Percentiles rank a stretch among this genome's conserved stretches.
These are phyloP conservation scores for Bretziella fagacearum DNA, from an alignment of 2,329 filamentous ascomycete species.

Conservation along the genomic window DNA sequence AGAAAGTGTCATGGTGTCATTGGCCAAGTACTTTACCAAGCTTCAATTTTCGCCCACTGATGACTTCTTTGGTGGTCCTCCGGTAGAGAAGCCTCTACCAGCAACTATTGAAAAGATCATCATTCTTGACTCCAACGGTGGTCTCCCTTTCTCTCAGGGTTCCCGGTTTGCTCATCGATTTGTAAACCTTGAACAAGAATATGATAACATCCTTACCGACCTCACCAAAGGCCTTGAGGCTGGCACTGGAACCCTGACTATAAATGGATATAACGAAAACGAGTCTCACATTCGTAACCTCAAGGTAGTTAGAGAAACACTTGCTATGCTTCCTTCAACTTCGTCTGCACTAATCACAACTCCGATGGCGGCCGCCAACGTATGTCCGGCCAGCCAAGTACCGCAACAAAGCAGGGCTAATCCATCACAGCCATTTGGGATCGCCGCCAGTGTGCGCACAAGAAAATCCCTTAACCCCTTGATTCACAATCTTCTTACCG, in stretches of 20 bases:
- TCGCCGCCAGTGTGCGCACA: slow-evolving; percentile 21
- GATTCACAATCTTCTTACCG: slow-evolving; percentile 89
- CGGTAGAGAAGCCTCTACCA: slow-evolving; percentile 26
- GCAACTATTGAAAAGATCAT: slow-evolving; percentile 66
- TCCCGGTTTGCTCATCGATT: slow-evolving; percentile 36
- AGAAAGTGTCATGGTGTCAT: slow-evolving; percentile 52
- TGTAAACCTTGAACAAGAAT: slow-evolving; percentile 88
- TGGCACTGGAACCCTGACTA: slow-evolving; percentile 10
- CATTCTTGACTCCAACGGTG: slow-evolving; percentile 70
- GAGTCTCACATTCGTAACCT: slow-evolving; percentile 51
- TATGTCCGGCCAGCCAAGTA: slow-evolving; percentile 20
- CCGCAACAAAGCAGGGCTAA: background rate
- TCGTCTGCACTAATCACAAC: slow-evolving; percentile 84
- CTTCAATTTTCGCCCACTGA: slow-evolving; percentile 29
- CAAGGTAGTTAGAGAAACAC: slow-evolving; percentile 47
- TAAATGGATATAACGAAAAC: slow-evolving; percentile 14
- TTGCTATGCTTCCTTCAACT: slow-evolving; percentile 62
- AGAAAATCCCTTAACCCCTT: slow-evolving; percentile 56
- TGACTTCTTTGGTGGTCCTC: slow-evolving; percentile 3
- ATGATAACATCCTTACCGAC: slow-evolving; percentile 41
- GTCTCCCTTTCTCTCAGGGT: slow-evolving; percentile 48
- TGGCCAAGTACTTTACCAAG: slow-evolving; percentile 61
- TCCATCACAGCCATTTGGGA: slow-evolving; percentile 10
- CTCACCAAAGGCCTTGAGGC: slow-evolving; percentile 19
- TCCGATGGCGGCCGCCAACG: slow-evolving; percentile 56